Conservation (phyloP, 2,329 filamentous ascomycete genomes). For the Rosellinia necatrix region DNA sequence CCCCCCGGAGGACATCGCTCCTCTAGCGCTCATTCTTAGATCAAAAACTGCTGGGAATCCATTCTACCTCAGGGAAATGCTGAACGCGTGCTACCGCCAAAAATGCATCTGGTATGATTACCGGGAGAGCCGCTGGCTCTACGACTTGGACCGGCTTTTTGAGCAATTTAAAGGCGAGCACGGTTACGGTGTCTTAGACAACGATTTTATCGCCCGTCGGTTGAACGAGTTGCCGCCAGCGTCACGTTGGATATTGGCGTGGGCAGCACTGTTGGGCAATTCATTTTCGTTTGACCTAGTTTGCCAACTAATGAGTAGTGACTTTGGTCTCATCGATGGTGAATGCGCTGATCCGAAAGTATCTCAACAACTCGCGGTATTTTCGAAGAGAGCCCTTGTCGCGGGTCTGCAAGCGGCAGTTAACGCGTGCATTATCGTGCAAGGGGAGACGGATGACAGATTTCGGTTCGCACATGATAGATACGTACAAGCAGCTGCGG, state of each 20-base stretch:
- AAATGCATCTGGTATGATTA: constrained; percentile 92
- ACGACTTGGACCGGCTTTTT: constrained; percentile 83
- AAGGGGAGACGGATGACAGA: constrained; percentile 81
- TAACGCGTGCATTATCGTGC: constrained; percentile 78
- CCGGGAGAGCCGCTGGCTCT: constrained; percentile 80
- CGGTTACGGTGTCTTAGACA: constrained; percentile 79
- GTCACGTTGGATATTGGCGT: constrained; percentile 79
- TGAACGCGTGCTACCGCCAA: constrained; percentile 83
- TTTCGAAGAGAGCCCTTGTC: constrained; percentile 70
- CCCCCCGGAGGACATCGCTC: constrained; percentile 70
- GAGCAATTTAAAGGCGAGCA: constrained; percentile 80
- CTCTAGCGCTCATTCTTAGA: constrained; percentile 82
- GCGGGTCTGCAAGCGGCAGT: constrained; percentile 82
- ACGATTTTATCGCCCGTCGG: constrained; percentile 78
- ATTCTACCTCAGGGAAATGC: constrained; percentile 90
- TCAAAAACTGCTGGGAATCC: constrained; percentile 88
- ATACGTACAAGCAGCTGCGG: constrained; percentile 74
- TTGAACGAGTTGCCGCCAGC: constrained; percentile 75
- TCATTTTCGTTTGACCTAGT: constrained; percentile 84
- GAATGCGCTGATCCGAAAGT: constrained; percentile 39
- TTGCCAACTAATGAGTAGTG: constrained; percentile 74
- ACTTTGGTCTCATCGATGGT: constrained; percentile 66
- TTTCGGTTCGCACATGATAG: constrained; percentile 91
- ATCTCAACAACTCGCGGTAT: constrained; percentile 49
- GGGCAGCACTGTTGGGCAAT: constrained; percentile 82